Evolutionary conservation across 169 alveolate species (phyloP).

Genomic region (Plasmodium inui): DNA sequence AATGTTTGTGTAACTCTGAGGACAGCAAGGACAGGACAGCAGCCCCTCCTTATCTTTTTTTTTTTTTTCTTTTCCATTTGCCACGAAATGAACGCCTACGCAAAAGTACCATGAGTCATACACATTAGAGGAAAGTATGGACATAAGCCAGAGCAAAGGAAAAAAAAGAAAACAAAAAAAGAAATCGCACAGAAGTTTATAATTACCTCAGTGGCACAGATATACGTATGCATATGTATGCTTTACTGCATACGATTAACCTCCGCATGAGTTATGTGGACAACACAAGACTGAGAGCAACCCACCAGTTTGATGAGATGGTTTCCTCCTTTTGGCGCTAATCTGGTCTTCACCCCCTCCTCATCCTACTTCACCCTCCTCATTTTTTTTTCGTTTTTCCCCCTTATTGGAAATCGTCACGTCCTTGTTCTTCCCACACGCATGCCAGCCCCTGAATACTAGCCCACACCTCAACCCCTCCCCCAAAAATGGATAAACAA

Average conservation of each 20-base stretch:
- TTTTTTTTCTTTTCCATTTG: neutral
- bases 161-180: neutral
- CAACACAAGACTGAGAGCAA: neutral
- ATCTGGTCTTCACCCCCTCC: neutral
- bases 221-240: neutral
- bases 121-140: neutral
- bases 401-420: neutral
- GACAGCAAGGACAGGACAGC: neutral
- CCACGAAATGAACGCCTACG: neutral
- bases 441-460: neutral
- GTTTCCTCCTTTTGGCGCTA: neutral
- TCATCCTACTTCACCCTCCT: neutral
- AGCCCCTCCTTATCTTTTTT: neutral
- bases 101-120: neutral
- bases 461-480: neutral
- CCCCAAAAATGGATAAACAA: conserved; percentile 37
- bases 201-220: neutral
- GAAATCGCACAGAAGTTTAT: neutral
- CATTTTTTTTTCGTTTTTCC: neutral
- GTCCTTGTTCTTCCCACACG: neutral
- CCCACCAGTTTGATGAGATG: neutral
- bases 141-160: neutral
- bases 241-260: neutral
- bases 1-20: neutral
- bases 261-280: neutral